A percentile compares a stretch with the other conserved stretches of the same genome.
phyloP scores from a whole-genome alignment of 2,329 filamentous ascomycete species.

The Ophiostoma australiae region DNA sequence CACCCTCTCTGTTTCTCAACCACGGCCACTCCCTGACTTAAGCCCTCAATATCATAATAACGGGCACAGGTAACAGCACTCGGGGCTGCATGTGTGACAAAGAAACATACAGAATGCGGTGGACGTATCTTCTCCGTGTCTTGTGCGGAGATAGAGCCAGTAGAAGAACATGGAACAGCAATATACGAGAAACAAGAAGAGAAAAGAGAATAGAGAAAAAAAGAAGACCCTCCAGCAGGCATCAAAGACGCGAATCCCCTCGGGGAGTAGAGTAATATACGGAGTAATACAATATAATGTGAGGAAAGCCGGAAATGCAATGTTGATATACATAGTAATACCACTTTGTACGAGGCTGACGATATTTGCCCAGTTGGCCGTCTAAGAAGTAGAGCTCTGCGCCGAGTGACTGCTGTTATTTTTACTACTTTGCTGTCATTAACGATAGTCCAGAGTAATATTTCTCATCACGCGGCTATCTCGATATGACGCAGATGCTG shows the following conservation, averaged over 20 bases:
- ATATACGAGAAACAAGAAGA: background rate
- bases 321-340: background rate
- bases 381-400: background rate
- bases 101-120: slow-evolving; percentile 11
- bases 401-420: too few relatives aligned
- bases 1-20: background rate
- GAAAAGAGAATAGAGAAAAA: background rate
- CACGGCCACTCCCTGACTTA: too few relatives aligned
- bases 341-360: background rate
- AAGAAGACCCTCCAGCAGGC: too few relatives aligned
- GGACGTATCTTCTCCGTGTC: background rate
- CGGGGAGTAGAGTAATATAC: background rate
- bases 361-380: slow-evolving; percentile 1
- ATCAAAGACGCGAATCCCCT: background rate
- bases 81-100: background rate
- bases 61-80: background rate
- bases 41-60: too few relatives aligned
- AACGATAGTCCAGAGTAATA: background rate
- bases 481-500: background rate
- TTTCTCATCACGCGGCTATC: background rate
- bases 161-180: background rate
- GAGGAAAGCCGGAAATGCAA: background rate
- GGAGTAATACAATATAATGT: background rate
- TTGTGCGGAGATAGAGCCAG: background rate
- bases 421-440: background rate